Conservation (phyloP, 225 moss, liverwort and hornwort species). For the Anthoceros angustus region DNA sequence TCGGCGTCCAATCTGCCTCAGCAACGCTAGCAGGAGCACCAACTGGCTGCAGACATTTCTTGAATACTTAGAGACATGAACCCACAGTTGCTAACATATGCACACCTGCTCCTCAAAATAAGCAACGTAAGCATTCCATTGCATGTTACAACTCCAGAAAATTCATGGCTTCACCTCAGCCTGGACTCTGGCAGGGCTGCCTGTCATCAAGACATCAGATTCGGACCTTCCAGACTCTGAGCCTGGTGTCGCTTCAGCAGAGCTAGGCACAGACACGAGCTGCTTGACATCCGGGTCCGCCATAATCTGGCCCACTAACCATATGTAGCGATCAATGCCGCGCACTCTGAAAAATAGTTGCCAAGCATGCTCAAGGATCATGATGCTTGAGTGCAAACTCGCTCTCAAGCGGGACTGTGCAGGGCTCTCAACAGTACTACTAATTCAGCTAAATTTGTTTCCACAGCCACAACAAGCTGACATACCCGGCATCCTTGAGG, state of each 20-base stretch:
- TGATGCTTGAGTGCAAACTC: not conserved
- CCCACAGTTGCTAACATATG: too few species aligned
- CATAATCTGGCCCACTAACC: conserved; percentile 96
- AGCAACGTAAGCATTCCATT: too few species aligned
- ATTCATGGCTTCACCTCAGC: conserved; percentile 8
- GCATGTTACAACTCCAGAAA: not conserved
- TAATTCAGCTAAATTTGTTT: not conserved
- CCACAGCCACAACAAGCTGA: not conserved
- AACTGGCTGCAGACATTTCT: not conserved
- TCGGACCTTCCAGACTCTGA: conserved; percentile 17
- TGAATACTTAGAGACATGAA: not conserved
- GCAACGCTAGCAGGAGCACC: not conserved
- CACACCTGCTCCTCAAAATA: too few species aligned
- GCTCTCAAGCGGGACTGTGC: not conserved
- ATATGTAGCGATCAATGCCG: conserved; percentile 92
- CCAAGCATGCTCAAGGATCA: conserved; percentile 6
- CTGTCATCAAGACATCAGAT: not conserved
- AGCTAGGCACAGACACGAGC: conserved; percentile 43
- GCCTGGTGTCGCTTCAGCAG: conserved; percentile 33
- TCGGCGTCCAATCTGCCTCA: not conserved
- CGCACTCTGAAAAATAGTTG: conserved; percentile 47
- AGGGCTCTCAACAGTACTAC: not conserved
- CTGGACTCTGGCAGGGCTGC: conserved; percentile 8
- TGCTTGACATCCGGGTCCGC: conserved; percentile 75
- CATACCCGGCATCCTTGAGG: conserved; percentile 81